Base-by-base conservation (phyloP, 1,139 yeast genomes). In the Neolecta irregularis region DNA sequence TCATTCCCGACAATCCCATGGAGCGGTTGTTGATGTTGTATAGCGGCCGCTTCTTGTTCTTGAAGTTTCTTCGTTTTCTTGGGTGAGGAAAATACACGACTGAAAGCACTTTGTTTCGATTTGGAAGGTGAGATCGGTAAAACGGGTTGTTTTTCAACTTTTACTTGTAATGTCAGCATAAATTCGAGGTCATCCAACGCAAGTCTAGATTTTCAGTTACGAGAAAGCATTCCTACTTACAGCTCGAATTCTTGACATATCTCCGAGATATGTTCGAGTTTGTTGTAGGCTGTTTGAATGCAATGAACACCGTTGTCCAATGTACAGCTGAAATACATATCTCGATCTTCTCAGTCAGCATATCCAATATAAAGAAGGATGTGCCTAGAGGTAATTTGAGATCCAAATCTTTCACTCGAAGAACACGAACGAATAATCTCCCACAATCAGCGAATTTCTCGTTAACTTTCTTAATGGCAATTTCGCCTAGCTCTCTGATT, bases 231-330 rank as follows among this genome's bases (percentile, higher is more conserved):
- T 18, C 20, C 12, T 15, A 15, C 12, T 28, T 6, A 28, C 25
- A 81, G 60, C 52, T 85, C 96, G 53, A 83, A 83, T 51, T 88
- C 96, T 49, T 80, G 85, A 36, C 74, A 73, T 36, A 85, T 60
- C 6, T 72, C 61, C 17, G 58, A 56, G 26, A 53, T 54, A 8
- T 58, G 50, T 3, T 58, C 55, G 39, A 80, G 50, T 5, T 59
- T 55, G 45, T 71, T 64, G 49, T 69, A 69, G 21, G 79, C 74
- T 0, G 95, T 85, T 30, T 74, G 71, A 33, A 83, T 72, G 40
- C 88, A 72, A 51, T 88, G 94, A 26, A 76, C 72, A 2, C 95
- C 94, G 54, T 88, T 88, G 54, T 88, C 96, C 46, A 88, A 62
- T 6, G 81, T 72, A 19, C 41, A 38, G 19, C 41, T 34, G 24